phyloP scores from a whole-genome alignment of 176 grass and related monocot genomes.

The Sorghum bicolor region DNA sequence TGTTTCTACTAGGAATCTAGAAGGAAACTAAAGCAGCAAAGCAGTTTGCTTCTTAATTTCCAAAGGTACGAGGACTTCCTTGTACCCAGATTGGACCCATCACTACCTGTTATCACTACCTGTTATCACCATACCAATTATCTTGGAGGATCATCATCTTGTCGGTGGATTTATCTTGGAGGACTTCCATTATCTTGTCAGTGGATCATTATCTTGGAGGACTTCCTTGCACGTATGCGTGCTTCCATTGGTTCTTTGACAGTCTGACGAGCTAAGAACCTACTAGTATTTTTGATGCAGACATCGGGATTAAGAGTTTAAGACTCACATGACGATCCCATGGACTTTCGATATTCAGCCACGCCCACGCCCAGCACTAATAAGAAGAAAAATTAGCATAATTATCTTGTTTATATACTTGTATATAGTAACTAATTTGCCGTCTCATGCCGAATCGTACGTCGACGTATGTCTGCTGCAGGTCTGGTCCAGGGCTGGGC shows the following conservation, averaged over 20 bases:
- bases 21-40: neutral
- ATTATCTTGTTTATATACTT: too few species aligned
- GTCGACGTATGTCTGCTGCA: neutral
- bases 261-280: neutral
- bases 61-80: conserved; percentile 7
- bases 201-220: too few species aligned
- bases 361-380: too few species aligned
- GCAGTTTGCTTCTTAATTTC: neutral
- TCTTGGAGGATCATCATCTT: neutral
- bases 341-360: too few species aligned
- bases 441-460: neutral
- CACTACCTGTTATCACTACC: neutral
- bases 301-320: neutral
- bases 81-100: neutral
- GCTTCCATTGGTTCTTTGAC: neutral
- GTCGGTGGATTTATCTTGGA: neutral
- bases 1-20: neutral
- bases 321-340: too few species aligned
- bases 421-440: neutral
- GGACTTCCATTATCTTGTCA: too few species aligned
- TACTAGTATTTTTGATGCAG: neutral
- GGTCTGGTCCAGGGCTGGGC: conserved; percentile 91
- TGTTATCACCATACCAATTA: neutral
- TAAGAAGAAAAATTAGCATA: too few species aligned
- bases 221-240: neutral